Conservation (phyloP, 176 grass and related monocot species). For the Saccharum officinarum region DNA sequence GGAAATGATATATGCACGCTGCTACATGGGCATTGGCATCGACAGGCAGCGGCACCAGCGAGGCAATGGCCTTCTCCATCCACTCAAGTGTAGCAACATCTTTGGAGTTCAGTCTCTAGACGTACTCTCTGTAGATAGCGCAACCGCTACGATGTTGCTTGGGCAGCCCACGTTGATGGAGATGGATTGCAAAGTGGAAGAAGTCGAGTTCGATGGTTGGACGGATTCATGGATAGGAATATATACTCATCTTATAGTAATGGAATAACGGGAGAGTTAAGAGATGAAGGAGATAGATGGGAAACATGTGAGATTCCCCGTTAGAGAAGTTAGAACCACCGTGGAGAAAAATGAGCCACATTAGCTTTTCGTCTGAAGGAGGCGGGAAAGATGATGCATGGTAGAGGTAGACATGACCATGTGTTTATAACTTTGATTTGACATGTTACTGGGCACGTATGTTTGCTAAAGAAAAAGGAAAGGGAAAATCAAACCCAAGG, state of each 20-base stretch:
- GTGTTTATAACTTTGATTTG: not conserved
- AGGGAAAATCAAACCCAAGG: not conserved
- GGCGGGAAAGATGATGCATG: not conserved
- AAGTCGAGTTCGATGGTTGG: not conserved
- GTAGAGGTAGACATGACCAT: not conserved
- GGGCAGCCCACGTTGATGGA: not conserved
- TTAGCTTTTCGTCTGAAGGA: not conserved
- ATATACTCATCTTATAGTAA: not conserved
- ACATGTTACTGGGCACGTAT: not conserved
- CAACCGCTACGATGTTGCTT: not conserved
- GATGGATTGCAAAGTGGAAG: not conserved
- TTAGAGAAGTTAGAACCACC: not conserved
- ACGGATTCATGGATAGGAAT: not conserved
- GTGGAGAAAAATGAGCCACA: not conserved
- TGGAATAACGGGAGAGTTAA: not conserved
- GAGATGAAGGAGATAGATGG: not conserved
- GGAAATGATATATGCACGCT: not conserved
- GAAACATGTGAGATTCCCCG: not conserved
- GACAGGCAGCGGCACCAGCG: not conserved
- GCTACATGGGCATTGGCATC: not conserved
- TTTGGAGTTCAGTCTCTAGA: not conserved
- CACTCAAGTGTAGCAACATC: not conserved
- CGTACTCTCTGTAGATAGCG: not conserved
- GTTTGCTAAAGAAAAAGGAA: not conserved
- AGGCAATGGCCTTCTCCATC: not conserved